A percentile compares a stretch with the other conserved stretches of the same genome.
Evolutionary conservation across 192 early-diverging fungal genomes (phyloP).

Genomic region (Haplosporangium gracile): DNA sequence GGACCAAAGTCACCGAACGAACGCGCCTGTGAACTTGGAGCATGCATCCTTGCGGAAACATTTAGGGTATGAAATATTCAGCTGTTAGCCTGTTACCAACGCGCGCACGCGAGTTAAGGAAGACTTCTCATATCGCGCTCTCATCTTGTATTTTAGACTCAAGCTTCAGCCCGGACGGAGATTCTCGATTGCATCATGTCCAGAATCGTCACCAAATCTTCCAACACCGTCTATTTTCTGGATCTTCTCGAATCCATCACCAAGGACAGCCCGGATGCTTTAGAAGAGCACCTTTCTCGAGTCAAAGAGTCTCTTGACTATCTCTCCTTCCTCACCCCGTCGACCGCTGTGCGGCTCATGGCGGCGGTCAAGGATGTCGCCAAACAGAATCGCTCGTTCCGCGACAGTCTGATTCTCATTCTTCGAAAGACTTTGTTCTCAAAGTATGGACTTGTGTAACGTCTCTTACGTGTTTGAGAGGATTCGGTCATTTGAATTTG

Average conservation of each 20-base stretch:
- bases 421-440: constrained; percentile 79
- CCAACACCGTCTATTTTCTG: constrained; percentile 61
- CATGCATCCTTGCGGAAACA: constrained; percentile 58
- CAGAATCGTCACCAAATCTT: constrained; percentile 64
- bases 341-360: constrained; percentile 68
- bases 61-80: constrained; percentile 58
- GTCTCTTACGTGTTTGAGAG: neutral
- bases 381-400: constrained; percentile 64
- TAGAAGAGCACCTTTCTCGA: constrained; percentile 55
- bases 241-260: constrained; percentile 62
- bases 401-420: constrained; percentile 74
- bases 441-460: constrained; percentile 48
- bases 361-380: constrained; percentile 67
- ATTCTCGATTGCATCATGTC: constrained; percentile 78
- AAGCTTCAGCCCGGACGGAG: constrained; percentile 76
- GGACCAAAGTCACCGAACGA: constrained; percentile 55
- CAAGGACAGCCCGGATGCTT: constrained; percentile 51
- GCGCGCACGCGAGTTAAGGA: neutral
- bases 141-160: constrained; percentile 59
- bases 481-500: neutral
- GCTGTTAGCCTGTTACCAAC: neutral
- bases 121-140: neutral
- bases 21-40: constrained; percentile 55
- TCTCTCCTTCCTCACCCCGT: constrained; percentile 67
- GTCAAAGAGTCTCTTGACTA: constrained; percentile 79